Base-by-base conservation (phyloP, 306 rosid genomes). In the Sicyos baderoa region DNA sequence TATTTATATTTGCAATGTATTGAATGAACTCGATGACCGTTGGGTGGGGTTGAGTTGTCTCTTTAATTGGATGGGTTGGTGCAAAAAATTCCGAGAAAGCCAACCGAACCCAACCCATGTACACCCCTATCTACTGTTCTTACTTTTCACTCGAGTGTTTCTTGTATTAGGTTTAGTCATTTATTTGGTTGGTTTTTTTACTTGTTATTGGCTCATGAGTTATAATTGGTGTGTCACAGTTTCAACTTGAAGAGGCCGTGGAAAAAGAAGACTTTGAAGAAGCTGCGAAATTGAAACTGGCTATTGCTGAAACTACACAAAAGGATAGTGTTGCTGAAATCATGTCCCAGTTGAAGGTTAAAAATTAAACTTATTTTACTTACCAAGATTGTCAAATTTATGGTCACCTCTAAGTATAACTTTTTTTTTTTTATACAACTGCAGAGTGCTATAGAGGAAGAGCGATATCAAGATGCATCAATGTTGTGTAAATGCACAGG, bases 181-280 rank as follows among this genome's bases (percentile, higher is more conserved):
- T 52, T 18, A 1, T 12, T 53, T 68, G n/a, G 45, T 42, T 50
- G 23, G 45, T 40, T 7, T 40, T 40, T 40, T 40, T 7, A 52
- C 61, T 70, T 29, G 61, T 35, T 69, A 15, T 51, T 70, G 14
- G 32, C 35, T 53, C 10, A 70, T 1, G 35, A 66, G 54, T 12
- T 53, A 32, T 52, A 8, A 51, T 4, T 13, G 57, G 61, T 17
- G 18, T 47, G 73, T 67, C 19, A 50, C 79, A 94, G 99, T 90
- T 94, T 84, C 95, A 90, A 88, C 96, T 94, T 42, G 99, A 94
- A 77, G 99, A 94, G 75, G 96, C 99, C 25, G 79, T 94, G 75
- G 97, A 90, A 81, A 94, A 88, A 72, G 89, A 94, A 77, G 97
- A 94, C 67, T 94, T 90, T 65, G 83, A 84, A 57, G 99, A 90